Base-by-base conservation (phyloP, 2,329 filamentous ascomycete genomes). In the Aspergillus bombycis region DNA sequence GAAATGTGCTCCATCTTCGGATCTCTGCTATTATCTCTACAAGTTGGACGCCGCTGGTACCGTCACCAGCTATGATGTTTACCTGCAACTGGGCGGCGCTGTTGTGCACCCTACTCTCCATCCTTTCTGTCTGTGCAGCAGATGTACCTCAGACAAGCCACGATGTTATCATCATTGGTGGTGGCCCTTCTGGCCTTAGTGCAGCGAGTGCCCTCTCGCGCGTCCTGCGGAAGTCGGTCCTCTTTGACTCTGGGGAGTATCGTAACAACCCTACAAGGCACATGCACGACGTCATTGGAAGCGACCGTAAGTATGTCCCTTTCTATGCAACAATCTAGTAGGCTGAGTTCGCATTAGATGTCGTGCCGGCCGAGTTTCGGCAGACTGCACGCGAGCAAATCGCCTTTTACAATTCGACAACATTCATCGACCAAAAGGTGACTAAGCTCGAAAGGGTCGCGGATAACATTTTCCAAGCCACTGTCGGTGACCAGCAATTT, bases 281-380 rank as follows among this genome's bases (percentile, higher is more conserved):
- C 65, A 83, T 87, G 79, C 86, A 88, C 72, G 86, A 88, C 69
- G 82, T 88, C 0, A 76, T 87, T 26, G 86, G 85, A 6, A 84
- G 81, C 58, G 86, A 88, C 59, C 85, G 86, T 86, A 68, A 65
- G 34, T 36, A 16, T 36, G 16, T 16, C 6, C 14, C 34, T 14
- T 36, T 6, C 2, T 5, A 16, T 36, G 6, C 12, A 14, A 2
- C 34, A 5, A 4, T 16, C 6, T 28, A 48, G 2, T 28, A 4
- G 9, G 26, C 23, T 50, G 7, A 50, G 0, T 19, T 19, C 12
- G 16, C 1, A 36, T 21, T 10, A 54, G 52, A 36, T 1, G 30
- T 54, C 2, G n/a, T 21, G 10, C 52, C 52, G 10, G 11, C 52
- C 2, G 19, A 6, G 12, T 54, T 54, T 14, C 52, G 52, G 12